Percentiles rank a stretch among this genome's conserved stretches.
Evolutionary conservation across 305 asterid genomes (phyloP).

Genomic region (Fraxinus floribunda): DNA sequence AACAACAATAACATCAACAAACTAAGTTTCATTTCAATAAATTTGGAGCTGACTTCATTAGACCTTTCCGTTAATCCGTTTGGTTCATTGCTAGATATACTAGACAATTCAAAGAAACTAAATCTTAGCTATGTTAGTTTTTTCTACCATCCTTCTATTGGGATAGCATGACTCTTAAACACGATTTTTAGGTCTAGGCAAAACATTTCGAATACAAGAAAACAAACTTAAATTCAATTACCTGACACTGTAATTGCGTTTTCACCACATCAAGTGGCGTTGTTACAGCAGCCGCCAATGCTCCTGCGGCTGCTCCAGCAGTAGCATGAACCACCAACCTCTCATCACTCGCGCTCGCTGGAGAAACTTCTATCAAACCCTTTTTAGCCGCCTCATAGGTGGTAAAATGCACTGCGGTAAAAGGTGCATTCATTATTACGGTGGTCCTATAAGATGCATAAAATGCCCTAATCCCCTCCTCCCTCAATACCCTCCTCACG

Average conservation of each 20-base stretch:
- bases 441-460: conserved; percentile 50
- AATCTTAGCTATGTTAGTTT: not conserved
- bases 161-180: not conserved
- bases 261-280: not conserved
- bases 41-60: not conserved
- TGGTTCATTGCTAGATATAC: not conserved
- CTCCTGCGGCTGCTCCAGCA: conserved; percentile 55
- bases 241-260: not conserved
- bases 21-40: not conserved
- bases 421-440: conserved; percentile 51
- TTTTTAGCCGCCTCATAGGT: conserved; percentile 49
- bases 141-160: not conserved
- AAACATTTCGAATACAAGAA: not conserved
- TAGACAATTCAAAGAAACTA: not conserved
- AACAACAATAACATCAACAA: not conserved
- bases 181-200: not conserved
- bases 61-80: not conserved
- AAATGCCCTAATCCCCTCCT: conserved; percentile 49
- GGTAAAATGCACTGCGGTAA: conserved; percentile 50
- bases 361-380: conserved; percentile 37
- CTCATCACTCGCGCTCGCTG: conserved; percentile 39
- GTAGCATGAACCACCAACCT: conserved; percentile 46
- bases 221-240: not conserved
- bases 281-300: conserved; percentile 33
- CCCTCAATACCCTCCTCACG: conserved; percentile 38